These are phyloP conservation scores for Ascochyta rabiei DNA, from an alignment of 2,329 filamentous ascomycete genomes.

Conservation along the genomic window DNA sequence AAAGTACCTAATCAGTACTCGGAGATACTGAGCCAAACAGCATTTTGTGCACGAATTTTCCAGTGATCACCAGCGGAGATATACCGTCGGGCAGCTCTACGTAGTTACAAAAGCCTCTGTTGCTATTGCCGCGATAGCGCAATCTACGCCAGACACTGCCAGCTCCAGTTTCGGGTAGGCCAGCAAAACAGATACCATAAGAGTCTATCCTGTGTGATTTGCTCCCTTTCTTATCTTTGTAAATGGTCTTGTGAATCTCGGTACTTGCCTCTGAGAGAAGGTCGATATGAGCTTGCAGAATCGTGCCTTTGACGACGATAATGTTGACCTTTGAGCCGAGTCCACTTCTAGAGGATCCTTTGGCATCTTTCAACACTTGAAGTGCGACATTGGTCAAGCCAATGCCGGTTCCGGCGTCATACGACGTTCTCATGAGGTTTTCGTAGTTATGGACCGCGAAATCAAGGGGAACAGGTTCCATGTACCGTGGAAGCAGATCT, in stretches of 20 bases:
- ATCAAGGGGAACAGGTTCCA: constrained; percentile 14
- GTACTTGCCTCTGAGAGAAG: background rate
- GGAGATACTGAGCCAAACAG: no score
- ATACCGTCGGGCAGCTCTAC: background rate
- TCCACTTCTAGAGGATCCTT: background rate
- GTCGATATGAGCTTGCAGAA: background rate
- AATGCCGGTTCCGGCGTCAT: constrained; percentile 8
- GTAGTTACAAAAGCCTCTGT: background rate
- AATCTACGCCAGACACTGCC: background rate
- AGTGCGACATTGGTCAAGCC: constrained; percentile 1
- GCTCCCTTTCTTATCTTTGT: background rate
- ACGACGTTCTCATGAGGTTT: constrained; percentile 14
- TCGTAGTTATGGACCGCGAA: constrained; percentile 16
- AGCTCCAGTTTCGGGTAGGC: background rate
- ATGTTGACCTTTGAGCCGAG: background rate
- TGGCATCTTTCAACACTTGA: constrained; percentile 1
- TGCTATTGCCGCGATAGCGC: background rate
- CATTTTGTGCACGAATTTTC: background rate
- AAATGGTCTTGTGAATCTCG: background rate
- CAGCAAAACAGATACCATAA: background rate
- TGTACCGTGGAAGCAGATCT: constrained; percentile 11
- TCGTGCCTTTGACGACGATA: background rate
- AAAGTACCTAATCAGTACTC: no score
- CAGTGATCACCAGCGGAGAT: no score
- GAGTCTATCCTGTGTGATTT: background rate